Conservation (phyloP, 805 yeast species). For the Novakomyces olei region DNA sequence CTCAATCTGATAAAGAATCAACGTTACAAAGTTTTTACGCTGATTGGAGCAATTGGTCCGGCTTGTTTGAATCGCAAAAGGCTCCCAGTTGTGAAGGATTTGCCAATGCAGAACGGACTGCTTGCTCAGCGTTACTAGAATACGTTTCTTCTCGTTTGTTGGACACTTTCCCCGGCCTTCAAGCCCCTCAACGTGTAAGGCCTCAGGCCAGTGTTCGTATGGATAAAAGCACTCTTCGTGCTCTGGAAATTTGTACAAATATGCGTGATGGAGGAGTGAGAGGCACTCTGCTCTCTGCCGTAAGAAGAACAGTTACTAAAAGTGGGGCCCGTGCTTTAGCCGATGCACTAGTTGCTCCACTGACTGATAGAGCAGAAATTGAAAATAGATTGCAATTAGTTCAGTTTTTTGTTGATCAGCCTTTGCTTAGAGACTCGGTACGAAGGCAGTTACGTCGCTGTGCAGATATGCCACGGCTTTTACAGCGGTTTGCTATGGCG, state of each 20-base stretch:
- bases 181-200: constrained; percentile 38
- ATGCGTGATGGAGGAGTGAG: constrained; percentile 10
- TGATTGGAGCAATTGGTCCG: constrained; percentile 5
- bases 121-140: constrained; percentile 41
- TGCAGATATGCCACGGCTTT: constrained; percentile 20
- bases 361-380: constrained; percentile 36
- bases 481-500: constrained; percentile 19
- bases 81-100: constrained; percentile 16
- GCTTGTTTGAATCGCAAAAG: constrained; percentile 9
- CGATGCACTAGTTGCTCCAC: constrained; percentile 60
- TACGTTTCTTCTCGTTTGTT: constrained; percentile 60
- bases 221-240: constrained; percentile 57
- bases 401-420: constrained; percentile 18
- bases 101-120: constrained; percentile 29
- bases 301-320: constrained; percentile 53
- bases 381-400: constrained; percentile 33
- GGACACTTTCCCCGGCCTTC: constrained; percentile 35
- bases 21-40: too few relatives aligned
- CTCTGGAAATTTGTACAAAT: constrained; percentile 16
- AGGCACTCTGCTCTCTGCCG: constrained; percentile 30
- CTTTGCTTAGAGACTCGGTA: constrained; percentile 33
- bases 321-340: constrained; percentile 64
- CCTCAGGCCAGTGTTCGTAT: constrained; percentile 41
- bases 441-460: constrained; percentile 36
- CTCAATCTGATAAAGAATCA: too few relatives aligned